These are phyloP conservation scores for Bertia moriformis DNA, from an alignment of 2,329 filamentous ascomycete genomes.

Conservation along the genomic window DNA sequence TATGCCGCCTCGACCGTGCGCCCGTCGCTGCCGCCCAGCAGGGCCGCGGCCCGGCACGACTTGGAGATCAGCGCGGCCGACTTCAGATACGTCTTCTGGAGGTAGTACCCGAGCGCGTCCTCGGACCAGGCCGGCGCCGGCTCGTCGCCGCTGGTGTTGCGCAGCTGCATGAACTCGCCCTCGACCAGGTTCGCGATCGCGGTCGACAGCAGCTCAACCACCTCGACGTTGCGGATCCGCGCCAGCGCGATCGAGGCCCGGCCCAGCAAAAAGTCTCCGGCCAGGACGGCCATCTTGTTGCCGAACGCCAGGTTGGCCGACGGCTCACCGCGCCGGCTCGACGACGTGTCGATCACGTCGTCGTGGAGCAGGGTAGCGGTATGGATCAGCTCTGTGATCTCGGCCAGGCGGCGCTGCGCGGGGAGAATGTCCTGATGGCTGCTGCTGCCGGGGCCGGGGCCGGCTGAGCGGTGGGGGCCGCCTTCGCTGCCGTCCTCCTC, in stretches of 20 bases:
- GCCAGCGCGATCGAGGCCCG: conserved; percentile 87
- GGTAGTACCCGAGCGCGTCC: conserved; percentile 78
- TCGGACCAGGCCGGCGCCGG: conserved; percentile 72
- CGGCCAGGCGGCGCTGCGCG: conserved; percentile 80
- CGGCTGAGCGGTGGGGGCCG: conserved; percentile 4
- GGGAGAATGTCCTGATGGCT: conserved; percentile 62
- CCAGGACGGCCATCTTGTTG: conserved; percentile 97
- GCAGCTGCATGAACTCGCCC: conserved; percentile 98
- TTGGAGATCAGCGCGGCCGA: conserved; percentile 92
- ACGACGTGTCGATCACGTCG: conserved; percentile 91
- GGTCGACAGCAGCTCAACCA: conserved; percentile 83
- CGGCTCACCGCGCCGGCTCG: conserved; percentile 67
- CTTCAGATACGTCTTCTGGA: conserved; percentile 97
- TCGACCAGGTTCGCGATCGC: conserved; percentile 96
- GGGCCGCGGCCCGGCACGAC: conserved; percentile 76
- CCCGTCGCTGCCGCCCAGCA: conserved; percentile 64
- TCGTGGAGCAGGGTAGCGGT: conserved; percentile 93
- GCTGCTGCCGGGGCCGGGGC: conserved; percentile 12
- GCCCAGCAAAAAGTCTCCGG: conserved; percentile 89
- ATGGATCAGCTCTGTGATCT: conserved; percentile 95
- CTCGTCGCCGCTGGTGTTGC: conserved; percentile 87
- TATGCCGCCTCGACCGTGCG: conserved; percentile 85
- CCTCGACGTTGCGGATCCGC: conserved; percentile 78
- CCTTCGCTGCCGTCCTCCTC: conserved; percentile 26
- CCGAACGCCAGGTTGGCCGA: conserved; percentile 92